Evolutionary conservation across 2,329 filamentous ascomycete species (phyloP), one percentile per base, ranked within the genome.

Genomic region (Microsporum audouinii): DNA sequence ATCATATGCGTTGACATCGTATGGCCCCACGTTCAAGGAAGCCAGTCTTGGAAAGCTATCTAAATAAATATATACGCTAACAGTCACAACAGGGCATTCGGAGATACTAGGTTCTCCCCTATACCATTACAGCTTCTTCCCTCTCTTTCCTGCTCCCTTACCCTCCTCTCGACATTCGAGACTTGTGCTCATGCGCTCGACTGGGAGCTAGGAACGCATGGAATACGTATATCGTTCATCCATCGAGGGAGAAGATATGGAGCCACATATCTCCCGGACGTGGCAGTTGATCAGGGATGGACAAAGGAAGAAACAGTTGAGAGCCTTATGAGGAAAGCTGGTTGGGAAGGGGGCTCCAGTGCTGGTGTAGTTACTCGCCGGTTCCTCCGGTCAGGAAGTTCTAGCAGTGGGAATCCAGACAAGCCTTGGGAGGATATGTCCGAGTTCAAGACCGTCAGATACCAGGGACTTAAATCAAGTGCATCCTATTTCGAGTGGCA

Each of bases 281-380:
- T 99, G 4, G 88, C 92, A 7, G 78, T 82, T 0, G 94, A 99
- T 78, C 94, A 97, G 72, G 91, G 89, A 14, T 99, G 94, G 94
- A 89, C 83, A 8, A 91, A 94, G 74, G 91, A 97, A 71, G 89
- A 97, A 79, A 89, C 92, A 0, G 74, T 99, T 2, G 81, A 91
- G 60, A 95, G 89, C 74, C 76, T 97, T 70, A 94, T 96, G 87
- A 82, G 89, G 63, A 99, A 99, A 80, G 91, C 91, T 0, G 94
- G 94, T 1, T 99, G 91, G 91, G 82, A 81, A 62, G 91, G 90
- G 0, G 73, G 76, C 51, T 76, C 68, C 47, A 59, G 64, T 14
- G 61, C 64, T 45, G 66, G 72, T 14, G 70, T 71, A 53, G 65
- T 72, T 45, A 68, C 73, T 7, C 71, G 73, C 60, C 68, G 73